Base-by-base conservation (phyloP, 2,329 filamentous ascomycete genomes). In the Fusarium liriodendri region DNA sequence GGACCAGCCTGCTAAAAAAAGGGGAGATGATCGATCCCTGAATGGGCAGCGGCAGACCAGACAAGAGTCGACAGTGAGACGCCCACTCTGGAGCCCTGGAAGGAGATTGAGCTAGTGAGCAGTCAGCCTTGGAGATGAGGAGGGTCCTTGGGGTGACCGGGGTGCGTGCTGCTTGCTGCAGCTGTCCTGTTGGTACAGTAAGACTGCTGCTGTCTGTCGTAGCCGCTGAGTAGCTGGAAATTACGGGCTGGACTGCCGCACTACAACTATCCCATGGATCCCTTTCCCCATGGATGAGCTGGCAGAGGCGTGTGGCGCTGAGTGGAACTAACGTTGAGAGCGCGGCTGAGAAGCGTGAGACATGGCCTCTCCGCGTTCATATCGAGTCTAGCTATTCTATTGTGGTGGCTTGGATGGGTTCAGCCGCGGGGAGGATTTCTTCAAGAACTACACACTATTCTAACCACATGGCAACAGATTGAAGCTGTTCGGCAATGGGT, bases 21-120 rank as follows among this genome's bases (percentile, higher is more conserved):
- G 60, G 60, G 60, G 60, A 62, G 60, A 62, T 54, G 60, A 62
- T 62, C 38, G 60, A 62, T 62, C 60, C 60, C 60, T 54, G 60
- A 54, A 40, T 22, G 60, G 60, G 45, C 60, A 27, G 14, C 35
- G 25, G 57, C 25, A 60, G 35, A 58, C 9, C 3, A 20, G 32
- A 27, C 22, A 38, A 38, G 29, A 32, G 29, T 32, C 29, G 33
- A 13, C 20, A 58, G 55, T 58, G 55, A 58, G 55, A 58, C 22
- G 55, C 55, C 54, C 55, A 58, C 55, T 32, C 47, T 27, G 25
- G 38, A 18, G 20, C 54, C 22, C 33, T 38, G 33, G 18, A 38
- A 35, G 32, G 52, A 57, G 52, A 57, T 37, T 37, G 52, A 58
- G 55, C 32, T 35, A 58, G 55, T 32, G 27, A 29, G 54, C 54